phyloP scores from a whole-genome alignment of 1,284 basidiomycete species.

The Golubevia pallescens region DNA sequence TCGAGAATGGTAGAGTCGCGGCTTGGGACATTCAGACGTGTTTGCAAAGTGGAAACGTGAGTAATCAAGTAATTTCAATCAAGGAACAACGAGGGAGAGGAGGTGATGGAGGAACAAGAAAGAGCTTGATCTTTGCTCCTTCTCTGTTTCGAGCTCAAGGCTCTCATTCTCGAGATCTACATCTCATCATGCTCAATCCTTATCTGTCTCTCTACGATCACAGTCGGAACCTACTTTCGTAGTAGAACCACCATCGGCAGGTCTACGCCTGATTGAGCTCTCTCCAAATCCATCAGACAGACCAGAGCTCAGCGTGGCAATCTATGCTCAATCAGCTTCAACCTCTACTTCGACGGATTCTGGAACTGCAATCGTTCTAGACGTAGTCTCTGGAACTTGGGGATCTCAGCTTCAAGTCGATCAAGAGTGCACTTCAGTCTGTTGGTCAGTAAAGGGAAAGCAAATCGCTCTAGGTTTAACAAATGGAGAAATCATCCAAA shows the following conservation, averaged over 20 bases:
- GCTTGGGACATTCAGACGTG: conserved; percentile 27
- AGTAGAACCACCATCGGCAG: conserved; percentile 25
- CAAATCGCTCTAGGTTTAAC: conserved; percentile 68
- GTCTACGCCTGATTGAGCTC: conserved; percentile 36
- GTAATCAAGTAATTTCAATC: neutral
- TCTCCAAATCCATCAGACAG: conserved; percentile 67
- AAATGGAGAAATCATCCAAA: conserved; percentile 66
- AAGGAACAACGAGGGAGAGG: too few relatives aligned
- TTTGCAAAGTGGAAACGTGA: conserved; percentile 15
- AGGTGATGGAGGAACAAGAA: too few relatives aligned
- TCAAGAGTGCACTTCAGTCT: conserved; percentile 49
- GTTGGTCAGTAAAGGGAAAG: conserved; percentile 70
- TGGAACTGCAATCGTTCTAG: conserved; percentile 22
- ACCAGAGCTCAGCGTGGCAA: conserved; percentile 61
- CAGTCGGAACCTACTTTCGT: conserved; percentile 24
- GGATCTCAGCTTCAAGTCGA: conserved; percentile 18
- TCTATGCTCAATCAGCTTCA: conserved; percentile 56
- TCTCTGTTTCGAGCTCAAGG: neutral
- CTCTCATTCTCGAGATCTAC: too few relatives aligned
- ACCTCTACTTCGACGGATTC: conserved; percentile 56
- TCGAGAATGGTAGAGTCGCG: conserved; percentile 37
- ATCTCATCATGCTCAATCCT: too few relatives aligned
- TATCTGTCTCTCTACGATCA: neutral
- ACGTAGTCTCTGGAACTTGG: conserved; percentile 33
- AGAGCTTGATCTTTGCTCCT: too few relatives aligned